These are phyloP conservation scores for Geotrichum klebahnii DNA, from an alignment of 1,139 yeast genomes.

Conservation along the genomic window DNA sequence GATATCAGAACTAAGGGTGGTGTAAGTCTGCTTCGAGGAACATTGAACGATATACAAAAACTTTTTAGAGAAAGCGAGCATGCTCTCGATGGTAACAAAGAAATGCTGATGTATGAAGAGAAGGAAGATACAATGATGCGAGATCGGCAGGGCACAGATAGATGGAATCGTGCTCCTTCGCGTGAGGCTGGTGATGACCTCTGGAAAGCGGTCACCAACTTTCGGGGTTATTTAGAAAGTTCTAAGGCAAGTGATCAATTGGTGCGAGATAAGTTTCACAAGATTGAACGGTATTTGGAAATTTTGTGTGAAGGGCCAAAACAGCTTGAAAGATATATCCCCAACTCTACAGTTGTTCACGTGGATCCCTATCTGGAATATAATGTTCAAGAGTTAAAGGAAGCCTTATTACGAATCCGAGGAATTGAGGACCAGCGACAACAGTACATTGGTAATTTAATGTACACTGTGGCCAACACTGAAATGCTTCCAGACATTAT, in stretches of 20 bases:
- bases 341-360: constrained; percentile 45
- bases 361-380: constrained; percentile 44
- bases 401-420: constrained; percentile 36
- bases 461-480: constrained; percentile 32
- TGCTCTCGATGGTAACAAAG: constrained; percentile 46
- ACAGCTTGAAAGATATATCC: constrained; percentile 47
- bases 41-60: constrained; percentile 47
- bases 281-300: constrained; percentile 45
- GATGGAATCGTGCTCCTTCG: constrained; percentile 44
- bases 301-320: constrained; percentile 46
- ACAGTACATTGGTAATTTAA: constrained; percentile 31
- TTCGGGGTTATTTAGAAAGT: constrained; percentile 50
- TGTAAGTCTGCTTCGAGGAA: constrained; percentile 41
- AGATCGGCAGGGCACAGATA: constrained; percentile 45
- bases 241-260: constrained; percentile 61
- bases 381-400: constrained; percentile 46
- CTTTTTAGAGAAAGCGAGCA: constrained; percentile 45
- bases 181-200: constrained; percentile 35
- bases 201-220: constrained; percentile 43
- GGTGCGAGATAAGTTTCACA: constrained; percentile 46
- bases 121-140: constrained; percentile 55
- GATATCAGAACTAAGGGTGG: constrained; percentile 60
- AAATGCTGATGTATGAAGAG: constrained; percentile 49
- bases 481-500: constrained; percentile 33
- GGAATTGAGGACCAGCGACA: constrained; percentile 31